Percentiles rank a stretch among this genome's conserved stretches.
Conservation (phyloP, 2,329 filamentous ascomycete species). For the Fusarium burgessii region DNA sequence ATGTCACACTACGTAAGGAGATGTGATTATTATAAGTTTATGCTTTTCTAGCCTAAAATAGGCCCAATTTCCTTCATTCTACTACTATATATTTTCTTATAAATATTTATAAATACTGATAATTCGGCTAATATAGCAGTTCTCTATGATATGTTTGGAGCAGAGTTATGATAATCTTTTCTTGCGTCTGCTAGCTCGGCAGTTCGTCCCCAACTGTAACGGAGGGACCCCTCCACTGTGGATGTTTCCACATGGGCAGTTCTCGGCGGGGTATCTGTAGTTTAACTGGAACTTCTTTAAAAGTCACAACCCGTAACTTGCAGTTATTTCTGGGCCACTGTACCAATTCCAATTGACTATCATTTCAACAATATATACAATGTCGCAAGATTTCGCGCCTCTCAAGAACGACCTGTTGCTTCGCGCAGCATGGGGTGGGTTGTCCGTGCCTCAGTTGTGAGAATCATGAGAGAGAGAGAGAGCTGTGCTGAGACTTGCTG, state of each 20-base stretch:
- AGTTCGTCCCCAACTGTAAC: neutral
- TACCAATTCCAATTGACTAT: constrained; percentile 11
- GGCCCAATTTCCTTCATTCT: too few relatives aligned
- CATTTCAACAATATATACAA: constrained; percentile 53
- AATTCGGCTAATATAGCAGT: too few relatives aligned
- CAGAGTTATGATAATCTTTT: too few relatives aligned
- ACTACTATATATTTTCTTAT: too few relatives aligned
- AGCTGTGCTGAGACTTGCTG: constrained; percentile 38
- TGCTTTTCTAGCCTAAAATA: too few relatives aligned
- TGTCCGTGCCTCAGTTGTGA: constrained; percentile 9
- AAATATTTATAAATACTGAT: too few relatives aligned
- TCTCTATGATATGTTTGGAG: too few relatives aligned
- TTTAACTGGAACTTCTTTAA: constrained; percentile 24
- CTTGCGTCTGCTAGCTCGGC: neutral
- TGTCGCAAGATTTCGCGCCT: constrained; percentile 80
- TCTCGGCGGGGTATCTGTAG: constrained; percentile 26
- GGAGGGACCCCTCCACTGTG: constrained; percentile 27
- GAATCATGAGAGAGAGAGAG: constrained; percentile 28
- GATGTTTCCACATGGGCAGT: constrained; percentile 25
- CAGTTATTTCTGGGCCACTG: constrained; percentile 5
- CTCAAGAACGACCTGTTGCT: constrained; percentile 94
- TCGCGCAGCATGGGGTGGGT: constrained; percentile 86
- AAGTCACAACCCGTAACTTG: constrained; percentile 23
- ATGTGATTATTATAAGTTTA: too few relatives aligned
- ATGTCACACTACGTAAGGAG: too few relatives aligned